phyloP scores from a whole-genome alignment of 2,329 filamentous ascomycete genomes.

The Thelonectria blattea region DNA sequence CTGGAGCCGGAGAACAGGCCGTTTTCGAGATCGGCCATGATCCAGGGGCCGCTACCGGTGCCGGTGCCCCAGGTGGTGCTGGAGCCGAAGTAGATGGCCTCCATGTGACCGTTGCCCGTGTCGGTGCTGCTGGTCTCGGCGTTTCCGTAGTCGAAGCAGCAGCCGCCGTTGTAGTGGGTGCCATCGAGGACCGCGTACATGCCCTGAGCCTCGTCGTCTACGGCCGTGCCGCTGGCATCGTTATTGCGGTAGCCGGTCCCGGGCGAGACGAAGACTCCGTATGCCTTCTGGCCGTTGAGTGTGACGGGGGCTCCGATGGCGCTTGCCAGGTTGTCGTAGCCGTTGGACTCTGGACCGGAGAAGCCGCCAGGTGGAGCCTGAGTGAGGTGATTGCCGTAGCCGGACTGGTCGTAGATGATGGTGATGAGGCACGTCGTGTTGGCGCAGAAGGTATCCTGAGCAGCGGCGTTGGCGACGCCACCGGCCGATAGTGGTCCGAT shows the following conservation, averaged over 20 bases:
- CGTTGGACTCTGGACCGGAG: conserved; percentile 59
- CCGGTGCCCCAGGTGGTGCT: conserved; percentile 62
- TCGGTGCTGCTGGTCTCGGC: conserved; percentile 58
- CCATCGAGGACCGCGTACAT: conserved; percentile 68
- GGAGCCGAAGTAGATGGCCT: conserved; percentile 69
- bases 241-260: conserved; percentile 70
- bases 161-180: conserved; percentile 62
- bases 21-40: conserved; percentile 74
- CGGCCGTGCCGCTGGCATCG: conserved; percentile 56
- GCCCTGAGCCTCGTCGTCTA: conserved; percentile 60
- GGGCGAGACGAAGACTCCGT: conserved; percentile 67
- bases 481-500: conserved; percentile 58
- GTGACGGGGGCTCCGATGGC: conserved; percentile 67
- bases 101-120: conserved; percentile 70
- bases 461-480: conserved; percentile 65
- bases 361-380: conserved; percentile 64
- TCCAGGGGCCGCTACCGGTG: conserved; percentile 65
- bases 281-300: conserved; percentile 65
- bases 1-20: conserved; percentile 64
- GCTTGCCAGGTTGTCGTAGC: conserved; percentile 65
- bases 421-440: conserved; percentile 67
- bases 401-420: conserved; percentile 71
- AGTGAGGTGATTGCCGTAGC: conserved; percentile 65
- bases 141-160: conserved; percentile 66
- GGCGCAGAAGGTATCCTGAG: conserved; percentile 67